Percentiles rank a stretch among this genome's conserved stretches.
Conservation (phyloP, 169 alveolate genomes). For the Babesia gibsoni region DNA sequence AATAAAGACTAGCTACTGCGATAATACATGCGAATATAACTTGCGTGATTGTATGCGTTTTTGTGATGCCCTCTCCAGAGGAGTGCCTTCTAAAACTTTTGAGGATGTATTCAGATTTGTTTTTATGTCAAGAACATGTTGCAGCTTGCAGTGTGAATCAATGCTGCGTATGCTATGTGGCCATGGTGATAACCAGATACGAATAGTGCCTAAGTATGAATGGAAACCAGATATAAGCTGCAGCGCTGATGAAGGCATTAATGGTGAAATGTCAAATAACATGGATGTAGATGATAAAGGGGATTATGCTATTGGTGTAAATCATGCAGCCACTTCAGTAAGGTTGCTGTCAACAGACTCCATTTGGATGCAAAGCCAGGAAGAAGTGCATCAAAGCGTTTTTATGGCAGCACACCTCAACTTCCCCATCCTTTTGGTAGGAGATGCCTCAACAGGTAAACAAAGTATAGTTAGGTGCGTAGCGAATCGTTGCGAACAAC, state of each 20-base stretch:
- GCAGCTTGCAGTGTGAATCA: background rate
- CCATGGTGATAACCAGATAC: no score
- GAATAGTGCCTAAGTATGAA: background rate
- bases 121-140: slow-evolving; percentile 27
- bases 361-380: slow-evolving; percentile 34
- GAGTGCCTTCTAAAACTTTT: background rate
- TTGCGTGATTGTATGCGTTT: slow-evolving; percentile 41
- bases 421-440: slow-evolving; percentile 66
- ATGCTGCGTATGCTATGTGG: background rate
- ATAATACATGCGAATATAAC: slow-evolving; percentile 36
- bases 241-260: background rate
- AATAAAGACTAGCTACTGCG: slow-evolving; percentile 42
- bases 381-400: slow-evolving; percentile 4
- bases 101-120: slow-evolving; percentile 24
- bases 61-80: slow-evolving; percentile 8
- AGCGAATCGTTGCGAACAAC: slow-evolving; percentile 43
- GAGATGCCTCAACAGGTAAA: slow-evolving; percentile 66
- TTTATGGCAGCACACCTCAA: background rate
- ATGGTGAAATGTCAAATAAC: no score
- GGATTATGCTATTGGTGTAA: no score
- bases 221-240: background rate
- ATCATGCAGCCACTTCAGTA: no score
- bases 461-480: slow-evolving; percentile 46
- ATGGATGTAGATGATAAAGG: background rate
- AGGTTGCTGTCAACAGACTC: no score